Conservation (phyloP, 2,329 filamentous ascomycete species). For the Apiospora malaysiana region DNA sequence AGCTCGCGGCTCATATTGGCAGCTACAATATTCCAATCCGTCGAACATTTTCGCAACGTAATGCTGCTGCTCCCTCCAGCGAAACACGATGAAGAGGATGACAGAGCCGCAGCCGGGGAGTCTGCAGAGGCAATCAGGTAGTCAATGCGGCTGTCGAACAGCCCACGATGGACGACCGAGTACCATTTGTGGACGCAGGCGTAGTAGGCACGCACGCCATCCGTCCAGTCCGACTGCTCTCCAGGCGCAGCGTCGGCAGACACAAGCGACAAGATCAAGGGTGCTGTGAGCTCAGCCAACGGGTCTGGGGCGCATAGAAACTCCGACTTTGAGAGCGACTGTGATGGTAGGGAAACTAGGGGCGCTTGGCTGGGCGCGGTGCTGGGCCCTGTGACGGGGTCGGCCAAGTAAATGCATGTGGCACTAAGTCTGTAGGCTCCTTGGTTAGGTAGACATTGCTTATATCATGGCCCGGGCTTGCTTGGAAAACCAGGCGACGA, state of each 20-base stretch:
- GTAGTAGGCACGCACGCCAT: slow-evolving; percentile 46
- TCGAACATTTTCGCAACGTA: neutral
- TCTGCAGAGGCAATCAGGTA: slow-evolving; percentile 26
- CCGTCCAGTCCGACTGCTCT: slow-evolving; percentile 42
- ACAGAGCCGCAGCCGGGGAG: slow-evolving; percentile 21
- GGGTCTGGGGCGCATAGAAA: slow-evolving; percentile 36
- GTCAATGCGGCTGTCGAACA: slow-evolving; percentile 43
- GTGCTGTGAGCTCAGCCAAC: slow-evolving; percentile 42
- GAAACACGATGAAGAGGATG: slow-evolving; percentile 28
- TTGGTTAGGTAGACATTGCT: neutral
- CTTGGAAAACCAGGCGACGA: neutral
- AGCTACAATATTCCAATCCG: slow-evolving; percentile 30
- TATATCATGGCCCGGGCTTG: neutral
- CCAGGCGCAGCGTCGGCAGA: slow-evolving; percentile 36
- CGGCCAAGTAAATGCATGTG: slow-evolving; percentile 41
- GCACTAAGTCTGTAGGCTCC: slow-evolving; percentile 37
- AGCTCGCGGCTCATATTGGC: slow-evolving; percentile 35
- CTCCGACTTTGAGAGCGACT: slow-evolving; percentile 34
- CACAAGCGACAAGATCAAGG: slow-evolving; percentile 47
- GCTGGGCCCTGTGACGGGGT: slow-evolving; percentile 27
- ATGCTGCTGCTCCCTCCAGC: slow-evolving; percentile 24
- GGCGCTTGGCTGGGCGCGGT: neutral
- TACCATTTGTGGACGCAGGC: slow-evolving; percentile 49
- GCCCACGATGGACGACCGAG: slow-evolving; percentile 46
- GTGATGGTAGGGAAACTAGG: slow-evolving; percentile 22